These are phyloP conservation scores for Arabis alpina DNA, from an alignment of 345 rosid genomes.

Conservation along the genomic window DNA sequence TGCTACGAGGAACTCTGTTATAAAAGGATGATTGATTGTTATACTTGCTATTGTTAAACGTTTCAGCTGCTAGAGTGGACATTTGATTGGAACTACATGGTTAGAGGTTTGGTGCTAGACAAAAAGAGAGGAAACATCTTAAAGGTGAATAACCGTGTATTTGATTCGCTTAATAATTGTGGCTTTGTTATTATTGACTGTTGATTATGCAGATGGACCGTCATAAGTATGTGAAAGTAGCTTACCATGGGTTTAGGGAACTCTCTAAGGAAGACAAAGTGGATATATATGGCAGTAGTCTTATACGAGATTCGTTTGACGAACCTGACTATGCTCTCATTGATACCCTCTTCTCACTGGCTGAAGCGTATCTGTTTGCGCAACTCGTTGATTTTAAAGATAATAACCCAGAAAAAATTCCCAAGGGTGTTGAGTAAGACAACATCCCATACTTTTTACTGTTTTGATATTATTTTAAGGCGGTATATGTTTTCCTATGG, in stretches of 20 bases:
- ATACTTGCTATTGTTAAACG: background rate
- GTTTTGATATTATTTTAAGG: conserved; percentile 10
- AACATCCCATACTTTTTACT: conserved; percentile 9
- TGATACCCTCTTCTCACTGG: conserved; percentile 94
- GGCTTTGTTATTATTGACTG: conserved; percentile 14
- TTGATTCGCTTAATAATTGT: background rate
- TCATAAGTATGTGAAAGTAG: conserved; percentile 96
- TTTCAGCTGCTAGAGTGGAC: conserved; percentile 79
- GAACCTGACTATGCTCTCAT: conserved; percentile 97
- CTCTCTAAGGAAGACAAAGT: conserved; percentile 93
- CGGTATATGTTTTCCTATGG: background rate
- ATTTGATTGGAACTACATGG: conserved; percentile 96
- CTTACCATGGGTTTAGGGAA: conserved; percentile 95
- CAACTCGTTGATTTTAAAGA: conserved; percentile 94
- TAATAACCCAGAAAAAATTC: conserved; percentile 70
- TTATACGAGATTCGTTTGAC: conserved; percentile 86
- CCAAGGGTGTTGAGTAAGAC: conserved; percentile 70
- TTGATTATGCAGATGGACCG: conserved; percentile 83
- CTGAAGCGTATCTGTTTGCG: conserved; percentile 95
- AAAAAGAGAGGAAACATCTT: conserved; percentile 97
- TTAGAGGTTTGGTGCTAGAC: conserved; percentile 94
- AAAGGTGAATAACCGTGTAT: conserved; percentile 54
- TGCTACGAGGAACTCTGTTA: no score
- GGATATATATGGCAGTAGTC: conserved; percentile 78
- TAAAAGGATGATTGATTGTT: conserved; percentile 5